Base-by-base conservation (phyloP, 768 basidiomycete species). In the Tulasnella calospora region DNA sequence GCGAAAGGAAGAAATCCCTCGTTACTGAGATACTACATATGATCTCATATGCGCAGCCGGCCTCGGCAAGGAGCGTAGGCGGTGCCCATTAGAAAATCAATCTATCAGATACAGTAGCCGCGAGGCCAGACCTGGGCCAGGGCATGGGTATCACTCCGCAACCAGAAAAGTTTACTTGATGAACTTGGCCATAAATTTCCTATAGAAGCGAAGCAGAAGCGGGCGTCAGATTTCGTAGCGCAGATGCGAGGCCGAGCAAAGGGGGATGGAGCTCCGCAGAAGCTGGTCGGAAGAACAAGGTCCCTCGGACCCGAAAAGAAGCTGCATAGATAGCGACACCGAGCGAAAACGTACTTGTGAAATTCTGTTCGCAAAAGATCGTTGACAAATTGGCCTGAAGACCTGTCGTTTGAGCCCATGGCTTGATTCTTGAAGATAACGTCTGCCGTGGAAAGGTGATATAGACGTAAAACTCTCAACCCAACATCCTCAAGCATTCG, bases 401-500 rank as follows among this genome's bases (percentile, higher is more conserved):
- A 85, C 83, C 86, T 88, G 75, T 88, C 87, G 80, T 91, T 91
- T 71, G 87, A 83, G 41, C 88, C 89, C 85, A 91, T 91, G 0
- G 98, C 94, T 85, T 99, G 98, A 84, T 99, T 98, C 87, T 98
- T 99, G 90, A 99, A 99, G 82, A 99, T 96, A 76, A 98, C 87
- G 84, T 99, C 95, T 95, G 82, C 41, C 67, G 81, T 82, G 80
- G 40, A 67, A 40, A 40, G 15, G 70, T 19, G 67, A 76, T 23
- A 77, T 61, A 4, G 78, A 44, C 15, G 80, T 76, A 44, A 70
- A 73, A 70, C n/a, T 21, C 19, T 77, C 23, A 71, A 40, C 51
- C 51, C 23, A 51, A n/a, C 51, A n/a, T 51, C 51, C 36, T 33
- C 79, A 80, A 30, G 80, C 21, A n/a, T 73, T 75, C 21, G 79